Evolutionary conservation across 805 yeast species (phyloP).

Genomic region (Wickerhamiella cacticola): DNA sequence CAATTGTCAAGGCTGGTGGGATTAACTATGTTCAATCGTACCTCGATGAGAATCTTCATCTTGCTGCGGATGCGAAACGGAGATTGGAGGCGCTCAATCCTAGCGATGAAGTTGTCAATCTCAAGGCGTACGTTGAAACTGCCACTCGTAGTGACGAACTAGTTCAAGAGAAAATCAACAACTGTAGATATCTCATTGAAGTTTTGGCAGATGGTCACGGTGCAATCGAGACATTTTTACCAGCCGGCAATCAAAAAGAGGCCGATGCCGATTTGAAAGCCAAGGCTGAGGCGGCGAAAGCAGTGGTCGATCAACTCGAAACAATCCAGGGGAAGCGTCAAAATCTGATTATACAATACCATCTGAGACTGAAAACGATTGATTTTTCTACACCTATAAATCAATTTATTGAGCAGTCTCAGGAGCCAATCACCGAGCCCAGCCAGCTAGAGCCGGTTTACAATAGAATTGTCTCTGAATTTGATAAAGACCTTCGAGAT

Average conservation of each 20-base stretch:
- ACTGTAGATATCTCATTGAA: neutral
- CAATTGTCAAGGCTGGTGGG: conserved; percentile 45
- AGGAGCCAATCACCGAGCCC: conserved; percentile 9
- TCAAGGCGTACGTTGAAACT: conserved; percentile 4
- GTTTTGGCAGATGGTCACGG: conserved; percentile 7
- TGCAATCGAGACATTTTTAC: conserved; percentile 11
- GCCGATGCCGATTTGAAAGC: neutral
- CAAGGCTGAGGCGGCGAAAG: neutral
- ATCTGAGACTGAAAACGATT: neutral
- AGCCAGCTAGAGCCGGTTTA: conserved; percentile 16
- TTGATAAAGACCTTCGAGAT: conserved; percentile 24
- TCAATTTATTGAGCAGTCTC: neutral
- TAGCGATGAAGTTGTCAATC: conserved; percentile 26
- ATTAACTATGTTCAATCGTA: conserved; percentile 26
- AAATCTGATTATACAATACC: neutral
- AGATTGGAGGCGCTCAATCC: conserved; percentile 1
- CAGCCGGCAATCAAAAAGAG: neutral
- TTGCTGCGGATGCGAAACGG: neutral
- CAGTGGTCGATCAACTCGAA: conserved; percentile 3
- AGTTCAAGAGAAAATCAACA: conserved; percentile 4
- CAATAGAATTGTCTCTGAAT: conserved; percentile 7
- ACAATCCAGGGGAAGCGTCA: neutral
- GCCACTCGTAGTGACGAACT: conserved; percentile 11
- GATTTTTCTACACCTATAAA: conserved; percentile 11
- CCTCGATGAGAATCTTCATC: neutral